phyloP scores from a whole-genome alignment of 1,284 basidiomycete genomes.

The Ceratobasidium sp. region DNA sequence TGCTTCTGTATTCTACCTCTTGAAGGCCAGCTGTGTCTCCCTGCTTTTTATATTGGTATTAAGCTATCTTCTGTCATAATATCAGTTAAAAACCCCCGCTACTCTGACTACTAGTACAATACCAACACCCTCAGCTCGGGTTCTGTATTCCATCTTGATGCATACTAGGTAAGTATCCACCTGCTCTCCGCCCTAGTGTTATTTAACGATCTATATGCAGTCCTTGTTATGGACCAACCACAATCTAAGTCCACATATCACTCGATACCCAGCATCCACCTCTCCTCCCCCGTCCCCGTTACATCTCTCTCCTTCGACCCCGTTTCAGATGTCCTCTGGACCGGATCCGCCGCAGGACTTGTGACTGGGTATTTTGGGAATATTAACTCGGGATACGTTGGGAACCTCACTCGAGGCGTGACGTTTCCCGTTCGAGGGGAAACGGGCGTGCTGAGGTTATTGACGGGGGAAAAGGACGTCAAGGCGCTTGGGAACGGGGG shows the following conservation, averaged over 20 bases:
- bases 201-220: constrained; percentile 3
- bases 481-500: constrained; percentile 73
- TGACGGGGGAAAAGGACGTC: constrained; percentile 81
- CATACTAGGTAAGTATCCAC: constrained; percentile 8
- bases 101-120: not conserved
- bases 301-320: constrained; percentile 90
- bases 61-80: constrained; percentile 6
- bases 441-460: constrained; percentile 76
- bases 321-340: constrained; percentile 90
- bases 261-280: constrained; percentile 39
- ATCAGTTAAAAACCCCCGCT: too few species aligned
- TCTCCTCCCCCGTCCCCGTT: constrained; percentile 31
- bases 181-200: not conserved
- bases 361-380: constrained; percentile 79
- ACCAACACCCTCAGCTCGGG: not conserved
- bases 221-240: constrained; percentile 18
- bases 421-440: constrained; percentile 71
- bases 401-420: constrained; percentile 69
- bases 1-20: constrained; percentile 12
- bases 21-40: not conserved
- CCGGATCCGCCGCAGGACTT: constrained; percentile 80
- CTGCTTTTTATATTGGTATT: constrained; percentile 3
- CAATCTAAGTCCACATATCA: constrained; percentile 42
- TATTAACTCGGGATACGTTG: constrained; percentile 56
- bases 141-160: constrained; percentile 7